Base-by-base conservation (phyloP, 1,139 yeast genomes). In the Kodamaea alishanica region DNA sequence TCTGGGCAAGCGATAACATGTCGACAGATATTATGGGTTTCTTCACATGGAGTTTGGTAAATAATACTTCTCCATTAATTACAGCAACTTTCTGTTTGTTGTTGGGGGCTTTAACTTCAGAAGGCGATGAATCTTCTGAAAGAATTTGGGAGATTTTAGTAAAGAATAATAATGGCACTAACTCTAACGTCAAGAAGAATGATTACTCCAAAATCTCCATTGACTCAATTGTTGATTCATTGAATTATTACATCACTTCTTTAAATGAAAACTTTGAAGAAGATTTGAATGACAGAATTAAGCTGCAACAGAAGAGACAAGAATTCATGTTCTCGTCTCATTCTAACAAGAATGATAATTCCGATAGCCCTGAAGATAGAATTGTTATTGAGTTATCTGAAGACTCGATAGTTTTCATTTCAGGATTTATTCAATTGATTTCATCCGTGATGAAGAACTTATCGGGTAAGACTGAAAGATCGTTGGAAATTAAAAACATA, bases 41-140 rank as follows among this genome's bases (percentile, higher is more conserved):
- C 50, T 68, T 90, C 36, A 77, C 77, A 33, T 90, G 97, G 97
- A 95, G 95, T 0, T 73, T 94, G 4, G 79, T 81, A 41, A 84
- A 90, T 52, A 88, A 84, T 45, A 67, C 75, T 1, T 86, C 92
- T 9, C 83, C 94, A 6, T 67, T 89, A 39, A 88, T 90, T 67
- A 77, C 88, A 35, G 84, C 97, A 0, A 77, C 96, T 0, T 89
- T 84, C 52, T 81, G 92, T 47, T 71, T 87, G 42, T 74, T 92
- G 71, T 65, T 92, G 39, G 81, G 94, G 1, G 81, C 95, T 5
- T 67, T 92, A 32, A 70, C 92, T 0, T 73, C 75, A 12, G 87
- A 84, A n/a, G 68, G 70, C 1, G 71, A 69, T 9, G 75, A 76
- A 39, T 73, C 87, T 2, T 55, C 67, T 15, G 54, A 60, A 11